Evolutionary conservation across 108 stramenopile genomes (phyloP), one percentile per base, ranked within the genome.

Genomic region (Cyclotella kingstonii): DNA sequence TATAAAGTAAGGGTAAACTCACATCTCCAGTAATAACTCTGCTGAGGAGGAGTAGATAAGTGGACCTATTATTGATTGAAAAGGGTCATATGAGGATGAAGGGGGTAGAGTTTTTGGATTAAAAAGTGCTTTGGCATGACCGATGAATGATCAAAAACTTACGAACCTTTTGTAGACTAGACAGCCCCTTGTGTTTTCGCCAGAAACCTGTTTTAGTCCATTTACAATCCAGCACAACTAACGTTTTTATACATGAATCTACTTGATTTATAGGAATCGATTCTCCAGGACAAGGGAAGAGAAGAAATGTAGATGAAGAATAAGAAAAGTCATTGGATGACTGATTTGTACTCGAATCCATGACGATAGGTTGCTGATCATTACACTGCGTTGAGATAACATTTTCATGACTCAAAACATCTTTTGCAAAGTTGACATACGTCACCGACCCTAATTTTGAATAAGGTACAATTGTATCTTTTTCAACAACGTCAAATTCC

Each of bases 151-250:
- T 40, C 2, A 40, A 40, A 15, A 4, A 3, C 26, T n/a, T 10
- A 4, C 27, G n/a, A 2, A 51, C 85, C 50, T 77, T 80, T 28
- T 70, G 80, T 38, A 91, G 50, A 14, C 35, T 41, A 17, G 54
- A 39, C 28, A 87, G 44, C 17, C 33, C 30, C 41, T 81, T 41
- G 33, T 78, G 51, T 36, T 35, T 60, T 30, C 28, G 45, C 41
- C 31, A 47, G 10, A 40, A 21, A 26, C 28, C 30, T 9, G 70
- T 69, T 41, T 57, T 66, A 19, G 83, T 77, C 88, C 88, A 89
- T 49, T 86, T 86, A 52, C 84, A 84, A 60, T 89, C 88, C 17
- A 89, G 43, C 15, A 86, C 82, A 9, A 89, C 72, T 71, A 89
- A 70, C 21, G 68, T 66, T 43, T 77, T 34, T 3, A 82, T 60